Base-by-base conservation (phyloP, 2,329 filamentous ascomycete species). In the Aspergillus sp. region DNA sequence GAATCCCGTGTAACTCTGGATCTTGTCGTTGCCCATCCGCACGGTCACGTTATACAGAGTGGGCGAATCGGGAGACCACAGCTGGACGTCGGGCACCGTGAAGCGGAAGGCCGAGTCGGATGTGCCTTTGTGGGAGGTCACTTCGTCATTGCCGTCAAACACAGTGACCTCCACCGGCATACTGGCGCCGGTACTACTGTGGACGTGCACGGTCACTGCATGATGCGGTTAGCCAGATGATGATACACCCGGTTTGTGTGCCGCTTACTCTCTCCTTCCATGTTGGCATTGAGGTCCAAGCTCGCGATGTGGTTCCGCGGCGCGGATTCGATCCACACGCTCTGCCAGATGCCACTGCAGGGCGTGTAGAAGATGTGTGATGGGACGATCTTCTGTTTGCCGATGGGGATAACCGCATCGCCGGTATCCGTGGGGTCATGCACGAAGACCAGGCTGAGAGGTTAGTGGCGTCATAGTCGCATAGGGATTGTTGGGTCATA, bases 261-360 rank as follows among this genome's bases (percentile, higher is more conserved):
- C 47, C 3, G 67, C 74, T 61, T 62, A 78, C 80, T 73, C 53
- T 75, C 65, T 14, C 82, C 82, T 45, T 82, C 59, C 71, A 80
- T 81, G 56, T 77, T 78, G 0, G 84, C 86, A 22, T 76, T 68
- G 14, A 89, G 62, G 55, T 88, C 81, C 2, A 89, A 69, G 38
- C 79, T 74, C 0, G 79, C 80, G 50, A 89, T 80, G 58, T 84
- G 73, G 46, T 80, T 77, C 0, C 70, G 56, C 0, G 86, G 82
- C 0, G 80, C 83, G n/a, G 80, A 76, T 64, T 87, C 83, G 2
- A 90, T 71, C 86, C 86, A 90, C 0, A 89, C 86, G 16, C 79
- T 79, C 64, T 89, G 86, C 87, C 87, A 90, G 57, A 90, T 89
- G 4, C 87, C 87, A 32, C 83, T 86, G 64, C 86, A 89, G 0